phyloP scores from a whole-genome alignment of 768 basidiomycete species.

The Auricularia sp. region DNA sequence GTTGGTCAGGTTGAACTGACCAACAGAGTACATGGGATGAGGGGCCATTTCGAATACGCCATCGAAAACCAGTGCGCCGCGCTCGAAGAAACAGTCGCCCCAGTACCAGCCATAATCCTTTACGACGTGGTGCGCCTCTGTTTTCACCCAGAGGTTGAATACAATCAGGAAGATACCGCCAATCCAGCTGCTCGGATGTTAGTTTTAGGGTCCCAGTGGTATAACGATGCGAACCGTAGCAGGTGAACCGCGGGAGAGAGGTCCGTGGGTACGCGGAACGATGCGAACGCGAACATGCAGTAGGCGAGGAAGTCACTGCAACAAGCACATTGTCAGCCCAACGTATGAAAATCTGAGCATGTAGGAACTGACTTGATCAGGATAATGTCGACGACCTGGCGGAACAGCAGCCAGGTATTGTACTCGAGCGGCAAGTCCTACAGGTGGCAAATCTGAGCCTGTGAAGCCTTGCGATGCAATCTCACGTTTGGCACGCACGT shows the following conservation, averaged over 20 bases:
- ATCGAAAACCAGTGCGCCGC: slow-evolving; percentile 90
- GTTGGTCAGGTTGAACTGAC: slow-evolving; percentile 22
- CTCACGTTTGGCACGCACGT: slow-evolving; percentile 41
- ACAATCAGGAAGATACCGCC: slow-evolving; percentile 76
- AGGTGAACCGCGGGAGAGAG: slow-evolving; percentile 66
- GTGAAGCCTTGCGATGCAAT: slow-evolving; percentile 6
- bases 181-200: slow-evolving; percentile 53
- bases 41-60: slow-evolving; percentile 94
- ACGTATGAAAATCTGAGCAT: background rate
- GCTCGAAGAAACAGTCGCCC: slow-evolving; percentile 89
- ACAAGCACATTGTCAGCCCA: slow-evolving; percentile 4
- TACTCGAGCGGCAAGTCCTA: slow-evolving; percentile 88
- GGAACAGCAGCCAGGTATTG: slow-evolving; percentile 93
- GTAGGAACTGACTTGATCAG: slow-evolving; percentile 63
- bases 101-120: slow-evolving; percentile 99
- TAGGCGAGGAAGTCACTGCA: slow-evolving; percentile 87
- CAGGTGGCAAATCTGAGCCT: slow-evolving; percentile 2
- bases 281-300: slow-evolving; percentile 90
- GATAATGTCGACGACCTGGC: slow-evolving; percentile 92
- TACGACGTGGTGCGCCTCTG: slow-evolving; percentile 93
- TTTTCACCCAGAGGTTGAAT: slow-evolving; percentile 98
- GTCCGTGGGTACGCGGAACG: slow-evolving; percentile 75
- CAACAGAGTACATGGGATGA: slow-evolving; percentile 94
- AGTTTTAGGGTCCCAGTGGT: background rate
- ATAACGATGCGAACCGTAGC: slow-evolving; percentile 46